Percentiles rank a stretch among this genome's conserved stretches.
phyloP scores from a whole-genome alignment of 768 basidiomycete species.

The Boletus subparvulus region DNA sequence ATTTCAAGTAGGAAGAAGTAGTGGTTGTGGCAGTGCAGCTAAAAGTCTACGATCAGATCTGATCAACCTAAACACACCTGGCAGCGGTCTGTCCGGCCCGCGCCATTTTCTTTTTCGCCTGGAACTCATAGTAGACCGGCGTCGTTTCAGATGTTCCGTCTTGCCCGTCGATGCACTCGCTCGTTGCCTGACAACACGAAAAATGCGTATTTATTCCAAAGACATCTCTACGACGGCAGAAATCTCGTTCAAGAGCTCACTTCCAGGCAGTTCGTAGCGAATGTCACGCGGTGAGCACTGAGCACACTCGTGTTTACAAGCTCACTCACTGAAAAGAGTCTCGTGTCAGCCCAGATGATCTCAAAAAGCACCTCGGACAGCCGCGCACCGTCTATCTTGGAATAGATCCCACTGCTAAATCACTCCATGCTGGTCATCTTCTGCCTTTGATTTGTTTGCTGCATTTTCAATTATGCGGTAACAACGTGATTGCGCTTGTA shows the following conservation, averaged over 20 bases:
- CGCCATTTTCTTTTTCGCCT: neutral
- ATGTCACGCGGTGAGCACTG: slow-evolving; percentile 38
- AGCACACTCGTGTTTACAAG: slow-evolving; percentile 3
- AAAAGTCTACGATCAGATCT: slow-evolving; percentile 1
- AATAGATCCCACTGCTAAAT: slow-evolving; percentile 87
- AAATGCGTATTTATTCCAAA: neutral
- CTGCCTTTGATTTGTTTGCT: slow-evolving; percentile 83
- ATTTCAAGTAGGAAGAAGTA: neutral
- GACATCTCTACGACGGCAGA: slow-evolving; percentile 20
- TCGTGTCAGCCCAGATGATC: slow-evolving; percentile 43
- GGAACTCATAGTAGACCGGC: neutral
- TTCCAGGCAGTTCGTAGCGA: slow-evolving; percentile 34
- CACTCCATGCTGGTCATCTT: slow-evolving; percentile 92
- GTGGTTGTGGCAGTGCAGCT: slow-evolving; percentile 15
- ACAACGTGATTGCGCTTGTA: slow-evolving; percentile 81
- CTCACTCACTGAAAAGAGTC: neutral
- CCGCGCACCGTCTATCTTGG: slow-evolving; percentile 75
- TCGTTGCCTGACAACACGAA: neutral
- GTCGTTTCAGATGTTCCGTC: slow-evolving; percentile 21
- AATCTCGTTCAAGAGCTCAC: slow-evolving; percentile 35
- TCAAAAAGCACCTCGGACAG: slow-evolving; percentile 33
- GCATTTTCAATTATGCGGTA: slow-evolving; percentile 87
- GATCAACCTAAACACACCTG: neutral
- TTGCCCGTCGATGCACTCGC: slow-evolving; percentile 19
- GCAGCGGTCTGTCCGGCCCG: slow-evolving; percentile 19